phyloP scores from a whole-genome alignment of 108 stramenopile genomes.

The Ochromonas danica region DNA sequence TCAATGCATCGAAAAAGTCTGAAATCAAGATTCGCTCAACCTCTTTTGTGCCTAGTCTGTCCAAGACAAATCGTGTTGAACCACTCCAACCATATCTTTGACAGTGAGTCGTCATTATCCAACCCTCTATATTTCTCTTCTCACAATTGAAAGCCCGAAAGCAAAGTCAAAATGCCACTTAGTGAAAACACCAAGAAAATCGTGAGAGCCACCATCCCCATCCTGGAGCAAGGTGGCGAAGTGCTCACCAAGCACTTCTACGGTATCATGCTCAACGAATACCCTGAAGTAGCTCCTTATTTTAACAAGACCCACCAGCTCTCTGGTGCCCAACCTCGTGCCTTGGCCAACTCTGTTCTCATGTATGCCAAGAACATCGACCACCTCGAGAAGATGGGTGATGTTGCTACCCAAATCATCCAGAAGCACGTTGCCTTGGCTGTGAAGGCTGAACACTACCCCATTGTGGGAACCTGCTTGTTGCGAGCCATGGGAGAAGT shows the following conservation, averaged over 20 bases:
- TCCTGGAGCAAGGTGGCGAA: background rate
- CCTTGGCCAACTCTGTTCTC: conserved; percentile 17
- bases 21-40: no score
- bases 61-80: no score
- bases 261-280: background rate
- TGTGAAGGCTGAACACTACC: conserved; percentile 13
- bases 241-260: conserved; percentile 12
- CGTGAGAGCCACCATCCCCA: background rate
- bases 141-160: no score
- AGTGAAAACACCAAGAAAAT: background rate
- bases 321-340: conserved; percentile 2
- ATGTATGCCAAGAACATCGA: conserved; percentile 23
- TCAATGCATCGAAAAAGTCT: no score
- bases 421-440: background rate
- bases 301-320: conserved; percentile 2
- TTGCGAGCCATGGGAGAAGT: background rate
- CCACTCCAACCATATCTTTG: no score
- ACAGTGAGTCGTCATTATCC: no score
- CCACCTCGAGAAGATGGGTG: background rate
- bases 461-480: background rate
- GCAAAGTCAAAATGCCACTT: no score
- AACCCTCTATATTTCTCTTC: no score
- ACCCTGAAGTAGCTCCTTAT: background rate
- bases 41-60: no score
- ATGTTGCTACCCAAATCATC: background rate